Evolutionary conservation across 2,329 filamentous ascomycete species (phyloP).

Genomic region (Metarhizium rileyi): DNA sequence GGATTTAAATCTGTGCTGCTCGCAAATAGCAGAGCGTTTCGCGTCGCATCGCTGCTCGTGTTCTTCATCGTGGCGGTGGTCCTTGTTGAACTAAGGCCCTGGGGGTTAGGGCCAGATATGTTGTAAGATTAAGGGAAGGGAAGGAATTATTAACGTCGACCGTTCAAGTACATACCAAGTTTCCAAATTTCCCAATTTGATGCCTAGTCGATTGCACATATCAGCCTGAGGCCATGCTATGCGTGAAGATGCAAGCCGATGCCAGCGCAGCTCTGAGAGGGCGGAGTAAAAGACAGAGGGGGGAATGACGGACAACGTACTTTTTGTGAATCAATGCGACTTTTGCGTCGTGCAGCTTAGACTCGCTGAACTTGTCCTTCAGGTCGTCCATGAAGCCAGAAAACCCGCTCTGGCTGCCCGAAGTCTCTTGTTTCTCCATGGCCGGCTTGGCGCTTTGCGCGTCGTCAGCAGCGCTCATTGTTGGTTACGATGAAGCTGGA

Average conservation of each 20-base stretch:
- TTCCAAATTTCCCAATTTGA: conserved; percentile 53
- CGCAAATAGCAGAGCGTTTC: conserved; percentile 62
- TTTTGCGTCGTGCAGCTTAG: conserved; percentile 47
- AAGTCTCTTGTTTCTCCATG: not conserved
- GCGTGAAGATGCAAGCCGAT: not conserved
- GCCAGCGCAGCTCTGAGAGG: no score
- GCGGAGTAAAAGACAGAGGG: no score
- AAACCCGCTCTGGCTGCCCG: conserved; percentile 15
- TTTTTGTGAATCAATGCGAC: conserved; percentile 49
- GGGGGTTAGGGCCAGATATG: conserved; percentile 3
- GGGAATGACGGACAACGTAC: conserved; percentile 30
- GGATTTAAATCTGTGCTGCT: conserved; percentile 75
- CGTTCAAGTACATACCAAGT: conserved; percentile 36
- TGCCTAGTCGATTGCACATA: conserved; percentile 22
- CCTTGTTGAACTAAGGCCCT: conserved; percentile 59
- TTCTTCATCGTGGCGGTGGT: conserved; percentile 88
- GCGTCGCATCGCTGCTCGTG: conserved; percentile 78
- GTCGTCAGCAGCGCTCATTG: conserved; percentile 4
- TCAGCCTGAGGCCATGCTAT: not conserved
- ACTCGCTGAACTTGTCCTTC: conserved; percentile 45
- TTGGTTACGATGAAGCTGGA: not conserved
- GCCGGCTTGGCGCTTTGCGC: not conserved
- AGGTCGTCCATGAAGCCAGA: conserved; percentile 35
- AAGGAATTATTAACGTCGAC: not conserved
- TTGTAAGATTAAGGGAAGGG: not conserved